Evolutionary conservation across 2,329 filamentous ascomycete species (phyloP).

Genomic region (Cladosporium sp.): DNA sequence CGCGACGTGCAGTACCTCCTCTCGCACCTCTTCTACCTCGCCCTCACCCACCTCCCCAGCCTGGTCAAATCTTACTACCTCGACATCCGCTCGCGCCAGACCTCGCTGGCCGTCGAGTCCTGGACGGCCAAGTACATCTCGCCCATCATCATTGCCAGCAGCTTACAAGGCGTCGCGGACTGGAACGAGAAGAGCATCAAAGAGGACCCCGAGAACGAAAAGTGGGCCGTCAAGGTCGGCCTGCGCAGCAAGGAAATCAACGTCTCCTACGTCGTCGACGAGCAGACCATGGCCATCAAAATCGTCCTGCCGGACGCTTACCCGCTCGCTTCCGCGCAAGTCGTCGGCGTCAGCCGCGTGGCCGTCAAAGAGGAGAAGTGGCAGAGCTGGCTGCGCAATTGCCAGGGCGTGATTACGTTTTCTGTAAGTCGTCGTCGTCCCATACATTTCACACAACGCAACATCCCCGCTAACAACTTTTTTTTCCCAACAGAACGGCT

Average conservation of each 20-base stretch:
- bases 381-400: constrained; percentile 85
- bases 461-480: constrained; percentile 14
- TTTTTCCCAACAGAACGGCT: constrained; percentile 65
- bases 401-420: constrained; percentile 91
- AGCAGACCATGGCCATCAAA: constrained; percentile 78
- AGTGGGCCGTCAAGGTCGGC: constrained; percentile 70
- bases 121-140: constrained; percentile 88
- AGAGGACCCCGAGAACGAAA: constrained; percentile 49
- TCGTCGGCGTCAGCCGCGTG: constrained; percentile 77
- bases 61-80: constrained; percentile 85
- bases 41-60: constrained; percentile 73
- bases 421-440: constrained; percentile 53
- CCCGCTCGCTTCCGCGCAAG: constrained; percentile 76
- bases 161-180: constrained; percentile 65
- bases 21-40: constrained; percentile 81
- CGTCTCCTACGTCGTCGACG: constrained; percentile 84
- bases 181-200: constrained; percentile 59
- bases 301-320: constrained; percentile 80
- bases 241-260: constrained; percentile 73
- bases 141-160: constrained; percentile 65
- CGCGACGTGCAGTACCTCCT: constrained; percentile 80
- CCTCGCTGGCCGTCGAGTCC: constrained; percentile 72
- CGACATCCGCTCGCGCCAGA: constrained; percentile 75
- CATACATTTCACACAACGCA: not conserved
- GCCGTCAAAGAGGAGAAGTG: constrained; percentile 89